Base-by-base conservation (phyloP, 1,284 basidiomycete species). In the Chalciporus piperatoides region DNA sequence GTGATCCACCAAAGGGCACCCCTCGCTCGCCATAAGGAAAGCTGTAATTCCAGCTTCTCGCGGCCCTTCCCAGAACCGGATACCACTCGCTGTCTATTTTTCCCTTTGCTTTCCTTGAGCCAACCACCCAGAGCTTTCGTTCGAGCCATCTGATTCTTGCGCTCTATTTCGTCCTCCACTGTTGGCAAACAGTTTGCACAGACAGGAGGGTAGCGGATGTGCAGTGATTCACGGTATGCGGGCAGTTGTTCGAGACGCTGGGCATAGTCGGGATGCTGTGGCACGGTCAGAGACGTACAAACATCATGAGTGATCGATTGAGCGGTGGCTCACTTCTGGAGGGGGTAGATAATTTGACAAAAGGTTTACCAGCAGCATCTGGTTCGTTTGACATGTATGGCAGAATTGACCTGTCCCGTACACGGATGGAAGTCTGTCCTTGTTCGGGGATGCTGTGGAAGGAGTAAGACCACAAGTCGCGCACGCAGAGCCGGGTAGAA, bases 321-420 rank as follows among this genome's bases (percentile, higher is more conserved):
- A 0, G 24, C 43, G 14, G n/a, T 6, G 15, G 70, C 78, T 61
- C 63, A 81, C 90, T 62, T 76, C 74, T 14, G 74, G 79, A 49
- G 72, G 71, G 42, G 92, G 92, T 0, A 95, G 78, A 64, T 95
- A 97, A 57, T 90, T 92, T 4, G 91, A 89, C 24, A 96, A 71
- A 46, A 97, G 76, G 64, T 93, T 90, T 54, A 91, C 75, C 45
- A 92, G 75, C 25, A 97, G 77, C 68, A 82, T 86, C 63, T 96
- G 90, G 68, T 96, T 96, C n/a, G 90, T 90, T 55, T 87, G 81
- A 65, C 93, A 96, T 10, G 80, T 81, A 56, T 86, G 83, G 66
- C 93, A 97, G 73, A 95, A 94, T 4, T 82, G 77, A 2, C 75
- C 69, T 42, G 71, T 74, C 35, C 76, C 72, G 57, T 82, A 84